phyloP scores from a whole-genome alignment of 2,329 filamentous ascomycete species.

The Apiospora malaysiana region DNA sequence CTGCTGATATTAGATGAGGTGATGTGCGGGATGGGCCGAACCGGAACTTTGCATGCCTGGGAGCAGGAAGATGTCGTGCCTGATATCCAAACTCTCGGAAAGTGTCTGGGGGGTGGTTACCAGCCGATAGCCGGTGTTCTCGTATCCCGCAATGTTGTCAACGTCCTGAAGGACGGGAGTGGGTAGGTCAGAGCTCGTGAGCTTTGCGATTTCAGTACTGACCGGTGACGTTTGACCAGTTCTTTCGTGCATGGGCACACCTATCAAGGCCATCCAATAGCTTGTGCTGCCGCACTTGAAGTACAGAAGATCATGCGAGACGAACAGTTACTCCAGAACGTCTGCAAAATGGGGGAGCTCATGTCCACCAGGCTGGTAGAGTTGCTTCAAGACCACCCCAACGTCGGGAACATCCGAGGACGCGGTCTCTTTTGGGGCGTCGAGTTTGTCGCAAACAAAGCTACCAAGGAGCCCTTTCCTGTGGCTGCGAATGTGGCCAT shows the following conservation, averaged over 20 bases:
- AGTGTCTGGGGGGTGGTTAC: conserved; percentile 70
- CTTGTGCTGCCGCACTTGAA: conserved; percentile 45
- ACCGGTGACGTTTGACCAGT: conserved; percentile 32
- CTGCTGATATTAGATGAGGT: conserved; percentile 82
- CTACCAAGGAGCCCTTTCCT: conserved; percentile 44
- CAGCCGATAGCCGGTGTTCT: conserved; percentile 66
- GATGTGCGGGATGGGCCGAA: conserved; percentile 71
- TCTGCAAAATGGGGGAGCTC: conserved; percentile 37
- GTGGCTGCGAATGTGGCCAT: conserved; percentile 38
- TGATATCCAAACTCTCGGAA: conserved; percentile 71
- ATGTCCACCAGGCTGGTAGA: conserved; percentile 37
- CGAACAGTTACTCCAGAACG: conserved; percentile 42
- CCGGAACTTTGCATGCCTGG: conserved; percentile 66
- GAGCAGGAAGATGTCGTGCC: conserved; percentile 63
- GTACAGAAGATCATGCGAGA: conserved; percentile 46
- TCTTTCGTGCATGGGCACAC: conserved; percentile 65
- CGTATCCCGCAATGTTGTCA: conserved; percentile 55
- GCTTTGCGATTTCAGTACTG: background rate
- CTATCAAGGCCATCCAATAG: conserved; percentile 49
- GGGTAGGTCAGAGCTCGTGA: conserved; percentile 34
- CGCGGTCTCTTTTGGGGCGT: conserved; percentile 53
- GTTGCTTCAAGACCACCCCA: conserved; percentile 36
- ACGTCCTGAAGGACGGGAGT: conserved; percentile 46
- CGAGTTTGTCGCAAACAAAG: conserved; percentile 50
- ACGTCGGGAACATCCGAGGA: conserved; percentile 49